Conservation (phyloP, 1,284 basidiomycete genomes). For the Xerocomus nothofagi region DNA sequence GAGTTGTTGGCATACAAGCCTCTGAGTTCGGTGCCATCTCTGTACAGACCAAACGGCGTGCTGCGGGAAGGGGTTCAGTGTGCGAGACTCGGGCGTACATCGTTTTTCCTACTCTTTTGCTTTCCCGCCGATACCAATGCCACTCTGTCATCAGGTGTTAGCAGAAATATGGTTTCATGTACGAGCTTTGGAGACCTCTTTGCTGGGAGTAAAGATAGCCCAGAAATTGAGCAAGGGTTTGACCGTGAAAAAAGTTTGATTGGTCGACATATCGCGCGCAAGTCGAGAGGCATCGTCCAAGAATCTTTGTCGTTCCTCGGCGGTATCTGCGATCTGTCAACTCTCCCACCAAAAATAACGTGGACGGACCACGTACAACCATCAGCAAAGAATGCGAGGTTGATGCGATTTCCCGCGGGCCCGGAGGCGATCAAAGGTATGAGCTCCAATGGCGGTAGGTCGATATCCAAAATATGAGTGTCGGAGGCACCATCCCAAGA, state of each 20-base stretch:
- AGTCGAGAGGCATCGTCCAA: conserved; percentile 66
- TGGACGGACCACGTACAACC: conserved; percentile 59
- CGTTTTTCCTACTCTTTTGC: conserved; percentile 59
- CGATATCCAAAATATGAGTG: conserved; percentile 1
- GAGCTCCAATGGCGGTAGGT: conserved; percentile 52
- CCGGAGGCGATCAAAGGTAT: conserved; percentile 64
- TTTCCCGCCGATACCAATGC: conserved; percentile 67
- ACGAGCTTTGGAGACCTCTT: conserved; percentile 47
- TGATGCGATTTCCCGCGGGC: conserved; percentile 61
- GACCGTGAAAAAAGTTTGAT: conserved; percentile 78
- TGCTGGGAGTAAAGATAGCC: conserved; percentile 76
- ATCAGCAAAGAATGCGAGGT: conserved; percentile 81
- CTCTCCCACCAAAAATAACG: not conserved
- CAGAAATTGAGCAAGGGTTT: conserved; percentile 79
- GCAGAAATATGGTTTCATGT: not conserved
- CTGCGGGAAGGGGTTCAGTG: conserved; percentile 37
- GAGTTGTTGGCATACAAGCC: conserved; percentile 74
- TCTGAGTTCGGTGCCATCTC: conserved; percentile 76
- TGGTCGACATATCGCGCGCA: conserved; percentile 66
- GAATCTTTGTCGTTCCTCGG: conserved; percentile 64
- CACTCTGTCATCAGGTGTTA: conserved; percentile 50
- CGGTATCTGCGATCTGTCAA: conserved; percentile 48
- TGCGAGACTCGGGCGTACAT: not conserved
- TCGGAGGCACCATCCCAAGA: not conserved
- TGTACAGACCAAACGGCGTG: conserved; percentile 77